Percentiles rank a stretch among this genome's conserved stretches.
Conservation (phyloP, 2,329 filamentous ascomycete species). For the Aurifilum marmelostoma region DNA sequence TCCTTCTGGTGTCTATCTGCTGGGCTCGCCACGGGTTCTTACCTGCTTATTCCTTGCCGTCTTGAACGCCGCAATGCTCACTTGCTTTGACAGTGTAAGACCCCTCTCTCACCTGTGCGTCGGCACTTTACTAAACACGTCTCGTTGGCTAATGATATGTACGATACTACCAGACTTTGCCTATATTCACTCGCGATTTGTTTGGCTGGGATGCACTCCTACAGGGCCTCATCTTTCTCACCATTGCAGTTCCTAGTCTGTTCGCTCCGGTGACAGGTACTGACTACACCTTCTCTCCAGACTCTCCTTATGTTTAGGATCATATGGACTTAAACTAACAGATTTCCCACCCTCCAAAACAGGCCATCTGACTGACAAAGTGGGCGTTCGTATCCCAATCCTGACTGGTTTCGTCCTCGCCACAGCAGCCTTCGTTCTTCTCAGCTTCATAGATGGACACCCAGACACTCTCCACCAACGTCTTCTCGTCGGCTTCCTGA, state of each 20-base stretch:
- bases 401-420: constrained; percentile 9
- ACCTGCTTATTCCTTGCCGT: constrained; percentile 10
- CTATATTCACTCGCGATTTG: constrained; percentile 3
- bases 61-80: constrained; percentile 11
- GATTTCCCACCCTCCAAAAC: not conserved
- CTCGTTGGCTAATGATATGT: too few relatives aligned
- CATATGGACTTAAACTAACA: too few relatives aligned
- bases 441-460: constrained; percentile 12
- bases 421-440: constrained; percentile 7
- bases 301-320: too few relatives aligned
- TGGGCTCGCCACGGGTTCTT: constrained; percentile 4
- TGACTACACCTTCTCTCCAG: not conserved
- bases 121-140: too few relatives aligned
- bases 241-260: constrained; percentile 5
- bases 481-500: constrained; percentile 2
- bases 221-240: constrained; percentile 14
- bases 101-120: too few relatives aligned
- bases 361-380: constrained; percentile 13
- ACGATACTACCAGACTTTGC: not conserved
- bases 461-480: not conserved
- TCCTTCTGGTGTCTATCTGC: constrained; percentile 5
- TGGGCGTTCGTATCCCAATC: constrained; percentile 8
- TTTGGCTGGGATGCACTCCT: constrained; percentile 13
- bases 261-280: constrained; percentile 7
- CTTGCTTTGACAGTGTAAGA: constrained; percentile 12